Evolutionary conservation across 2,329 filamentous ascomycete species (phyloP), one percentile per base, ranked within the genome.

Genomic region (Aspergillus versicolor): DNA sequence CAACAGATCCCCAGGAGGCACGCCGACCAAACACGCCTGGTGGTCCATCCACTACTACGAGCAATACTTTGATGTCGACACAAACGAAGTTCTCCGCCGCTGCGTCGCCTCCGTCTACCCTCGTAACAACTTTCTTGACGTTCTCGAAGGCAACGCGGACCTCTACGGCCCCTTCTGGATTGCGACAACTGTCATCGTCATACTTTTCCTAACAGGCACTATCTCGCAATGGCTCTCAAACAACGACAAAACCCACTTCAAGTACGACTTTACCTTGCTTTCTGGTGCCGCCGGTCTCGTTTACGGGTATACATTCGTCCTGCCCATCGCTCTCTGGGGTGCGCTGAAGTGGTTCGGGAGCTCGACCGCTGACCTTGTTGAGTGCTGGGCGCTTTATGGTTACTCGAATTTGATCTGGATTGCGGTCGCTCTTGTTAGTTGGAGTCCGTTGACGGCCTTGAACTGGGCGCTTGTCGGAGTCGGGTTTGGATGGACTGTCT

Each of bases 151-250:
- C 19, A 97, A 97, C 73, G 91, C 94, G 1, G 94, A 99, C 71
- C 80, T 99, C 34, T 99, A 99, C 80, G 93, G 93, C 1, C 94
- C 94, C 1, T 92, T 97, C 72, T 99, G 94, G 94, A 97, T 99
- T 77, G 94, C 94, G 9, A 97, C 94, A 0, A 97, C 94, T 0
- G 94, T 99, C 9, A 88, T 99, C 12, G 84, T 99, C 62, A 97
- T 99, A 59, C 78, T 99, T 32, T 99, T 99, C 77, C 75, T 99
- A 44, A 94, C 93, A 1, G 94, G 94, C 12, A 97, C 94, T 0
- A 96, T 99, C 63, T 95, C 88, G 71, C 89, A 94, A 75, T 97
- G 96, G 75, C 79, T 97, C 49, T 85, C 89, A 24, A 82, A 82
- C 22, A 84, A 84, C 43, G 83, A 85, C 53, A 83, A 82, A 49